Conservation (phyloP, 331 rosid species). For the Cydonia oblonga region DNA sequence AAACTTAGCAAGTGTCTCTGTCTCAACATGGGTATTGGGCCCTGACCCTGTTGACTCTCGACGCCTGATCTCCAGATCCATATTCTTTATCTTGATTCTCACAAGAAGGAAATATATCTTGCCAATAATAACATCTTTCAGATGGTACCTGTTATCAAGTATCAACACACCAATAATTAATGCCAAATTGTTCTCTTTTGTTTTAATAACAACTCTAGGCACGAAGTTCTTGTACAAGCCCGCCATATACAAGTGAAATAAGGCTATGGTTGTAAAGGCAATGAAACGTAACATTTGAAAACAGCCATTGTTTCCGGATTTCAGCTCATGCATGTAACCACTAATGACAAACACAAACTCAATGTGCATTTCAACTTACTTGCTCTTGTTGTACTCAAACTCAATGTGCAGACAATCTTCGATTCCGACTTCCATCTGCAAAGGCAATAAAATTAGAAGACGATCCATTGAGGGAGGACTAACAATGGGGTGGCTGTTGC, state of each 20-base stretch:
- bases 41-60: conserved; percentile 93
- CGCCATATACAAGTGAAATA: not conserved
- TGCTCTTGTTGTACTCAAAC: conserved; percentile 93
- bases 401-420: conserved; percentile 28
- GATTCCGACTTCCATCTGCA: conserved; percentile 94
- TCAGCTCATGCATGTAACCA: not conserved
- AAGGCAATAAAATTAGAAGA: not conserved
- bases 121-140: conserved; percentile 84
- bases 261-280: not conserved
- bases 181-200: not conserved
- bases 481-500: not conserved
- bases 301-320: not conserved
- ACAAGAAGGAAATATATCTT: conserved; percentile 90
- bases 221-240: not conserved
- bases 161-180: not conserved
- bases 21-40: conserved; percentile 83
- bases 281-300: not conserved
- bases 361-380: conserved; percentile 48
- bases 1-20: conserved; percentile 86
- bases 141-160: conserved; percentile 55
- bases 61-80: conserved; percentile 92
- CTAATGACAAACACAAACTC: not conserved
- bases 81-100: conserved; percentile 90
- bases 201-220: not conserved
- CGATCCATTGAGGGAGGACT: not conserved